A percentile compares a stretch with the other conserved stretches of the same genome.
These are phyloP conservation scores for Parachaetomium inaequale DNA, from an alignment of 495 filamentous ascomycete species.

Conservation along the genomic window DNA sequence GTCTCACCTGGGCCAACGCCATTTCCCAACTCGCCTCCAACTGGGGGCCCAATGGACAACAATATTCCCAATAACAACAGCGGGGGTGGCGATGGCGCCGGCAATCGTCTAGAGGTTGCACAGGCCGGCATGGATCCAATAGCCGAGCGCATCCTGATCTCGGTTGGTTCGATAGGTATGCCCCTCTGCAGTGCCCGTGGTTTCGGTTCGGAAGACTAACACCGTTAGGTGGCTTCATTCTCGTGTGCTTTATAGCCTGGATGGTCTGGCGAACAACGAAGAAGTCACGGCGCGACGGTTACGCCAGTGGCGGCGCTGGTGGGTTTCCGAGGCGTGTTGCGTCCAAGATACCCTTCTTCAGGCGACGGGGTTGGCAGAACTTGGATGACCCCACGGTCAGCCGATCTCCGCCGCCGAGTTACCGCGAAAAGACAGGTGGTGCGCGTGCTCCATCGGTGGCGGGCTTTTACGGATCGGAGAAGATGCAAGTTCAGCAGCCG, in stretches of 20 bases:
- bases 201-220: not conserved
- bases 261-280: conserved; percentile 38
- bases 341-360: conserved; percentile 18
- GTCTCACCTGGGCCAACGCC: not conserved
- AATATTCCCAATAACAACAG: conserved; percentile 7
- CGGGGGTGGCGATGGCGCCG: conserved; percentile 16
- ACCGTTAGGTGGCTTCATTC: conserved; percentile 39
- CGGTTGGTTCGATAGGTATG: conserved; percentile 50
- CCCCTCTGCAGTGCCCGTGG: not conserved
- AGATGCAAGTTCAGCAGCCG: conserved; percentile 17
- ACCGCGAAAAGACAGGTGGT: conserved; percentile 30
- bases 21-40: not conserved
- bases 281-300: conserved; percentile 25
- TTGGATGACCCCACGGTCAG: conserved; percentile 18
- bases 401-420: conserved; percentile 31
- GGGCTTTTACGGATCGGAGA: conserved; percentile 32
- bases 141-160: conserved; percentile 45
- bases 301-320: conserved; percentile 2
- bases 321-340: conserved; percentile 3
- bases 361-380: conserved; percentile 22
- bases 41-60: conserved; percentile 1
- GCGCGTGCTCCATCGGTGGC: conserved; percentile 6
- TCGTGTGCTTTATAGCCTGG: conserved; percentile 42
- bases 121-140: conserved; percentile 30
- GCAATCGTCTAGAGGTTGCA: conserved; percentile 12